Evolutionary conservation across 495 filamentous ascomycete genomes (phyloP).

Genomic region (Neurospora sp.): DNA sequence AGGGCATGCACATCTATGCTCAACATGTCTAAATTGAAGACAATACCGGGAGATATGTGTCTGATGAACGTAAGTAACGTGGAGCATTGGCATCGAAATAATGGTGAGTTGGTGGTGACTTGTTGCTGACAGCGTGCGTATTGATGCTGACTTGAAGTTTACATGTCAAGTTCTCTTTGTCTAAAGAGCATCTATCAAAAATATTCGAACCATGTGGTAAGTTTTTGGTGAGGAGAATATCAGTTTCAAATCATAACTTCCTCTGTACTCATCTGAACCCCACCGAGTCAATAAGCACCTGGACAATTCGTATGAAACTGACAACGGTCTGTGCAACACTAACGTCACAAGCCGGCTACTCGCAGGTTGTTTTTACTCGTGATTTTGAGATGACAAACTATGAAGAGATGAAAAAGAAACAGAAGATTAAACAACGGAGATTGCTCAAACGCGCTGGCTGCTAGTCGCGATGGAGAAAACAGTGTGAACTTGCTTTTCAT

Average conservation of each 20-base stretch:
- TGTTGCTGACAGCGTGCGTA: background rate
- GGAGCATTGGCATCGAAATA: background rate
- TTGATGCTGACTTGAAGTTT: background rate
- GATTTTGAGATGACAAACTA: background rate
- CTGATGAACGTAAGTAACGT: background rate
- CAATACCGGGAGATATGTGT: background rate
- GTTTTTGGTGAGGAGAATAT: background rate
- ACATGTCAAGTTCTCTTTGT: background rate
- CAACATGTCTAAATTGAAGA: background rate
- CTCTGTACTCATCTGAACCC: background rate
- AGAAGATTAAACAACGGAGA: background rate
- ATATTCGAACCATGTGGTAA: background rate
- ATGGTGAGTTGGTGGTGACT: background rate
- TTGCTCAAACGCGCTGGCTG: background rate
- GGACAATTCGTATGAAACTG: background rate
- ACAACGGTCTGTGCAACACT: background rate
- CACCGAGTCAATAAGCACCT: background rate
- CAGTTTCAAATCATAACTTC: background rate
- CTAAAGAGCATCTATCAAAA: background rate
- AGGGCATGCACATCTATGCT: background rate
- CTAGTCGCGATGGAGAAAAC: background rate
- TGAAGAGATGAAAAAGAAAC: background rate
- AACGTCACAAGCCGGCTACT: background rate
- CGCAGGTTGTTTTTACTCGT: background rate
- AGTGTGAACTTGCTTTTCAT: background rate